Percentiles rank a stretch among this genome's conserved stretches.
phyloP scores from a whole-genome alignment of 805 yeast species.

The Wickerhamomyces rabaulensis region DNA sequence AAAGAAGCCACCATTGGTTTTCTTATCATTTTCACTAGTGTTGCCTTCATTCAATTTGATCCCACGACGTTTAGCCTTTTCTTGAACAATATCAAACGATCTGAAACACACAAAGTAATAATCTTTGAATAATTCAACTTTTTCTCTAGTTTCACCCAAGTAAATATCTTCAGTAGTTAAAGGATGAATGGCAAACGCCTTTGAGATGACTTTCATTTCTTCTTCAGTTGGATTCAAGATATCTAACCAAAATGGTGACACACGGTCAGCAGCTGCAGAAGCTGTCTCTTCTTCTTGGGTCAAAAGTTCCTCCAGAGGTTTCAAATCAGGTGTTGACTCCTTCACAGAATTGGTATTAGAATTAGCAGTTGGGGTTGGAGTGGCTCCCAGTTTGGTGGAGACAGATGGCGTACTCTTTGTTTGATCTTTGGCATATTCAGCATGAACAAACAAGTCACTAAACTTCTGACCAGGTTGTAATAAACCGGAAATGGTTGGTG shows the following conservation, averaged over 20 bases:
- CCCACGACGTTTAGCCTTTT: conserved; percentile 45
- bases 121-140: conserved; percentile 86
- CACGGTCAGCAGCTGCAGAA: conserved; percentile 25
- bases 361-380: neutral
- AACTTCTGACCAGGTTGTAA: conserved; percentile 57
- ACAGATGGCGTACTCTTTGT: neutral
- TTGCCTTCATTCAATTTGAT: conserved; percentile 26
- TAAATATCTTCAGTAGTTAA: conserved; percentile 93
- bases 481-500: conserved; percentile 82
- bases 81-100: conserved; percentile 75
- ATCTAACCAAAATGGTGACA: conserved; percentile 88
- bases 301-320: conserved; percentile 3
- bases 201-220: conserved; percentile 87
- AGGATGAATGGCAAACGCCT: conserved; percentile 93
- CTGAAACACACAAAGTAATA: conserved; percentile 91
- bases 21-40: conserved; percentile 1
- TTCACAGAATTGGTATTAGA: conserved; percentile 12
- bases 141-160: conserved; percentile 90
- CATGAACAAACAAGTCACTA: conserved; percentile 55
- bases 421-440: conserved; percentile 23
- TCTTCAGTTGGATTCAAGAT: conserved; percentile 91
- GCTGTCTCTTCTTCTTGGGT: conserved; percentile 1
- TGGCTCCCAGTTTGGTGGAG: neutral
- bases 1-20: conserved; percentile 4
- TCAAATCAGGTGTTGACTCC: conserved; percentile 3